Evolutionary conservation across 108 stramenopile genomes (phyloP).

Genomic region (Nitzschia sp.): DNA sequence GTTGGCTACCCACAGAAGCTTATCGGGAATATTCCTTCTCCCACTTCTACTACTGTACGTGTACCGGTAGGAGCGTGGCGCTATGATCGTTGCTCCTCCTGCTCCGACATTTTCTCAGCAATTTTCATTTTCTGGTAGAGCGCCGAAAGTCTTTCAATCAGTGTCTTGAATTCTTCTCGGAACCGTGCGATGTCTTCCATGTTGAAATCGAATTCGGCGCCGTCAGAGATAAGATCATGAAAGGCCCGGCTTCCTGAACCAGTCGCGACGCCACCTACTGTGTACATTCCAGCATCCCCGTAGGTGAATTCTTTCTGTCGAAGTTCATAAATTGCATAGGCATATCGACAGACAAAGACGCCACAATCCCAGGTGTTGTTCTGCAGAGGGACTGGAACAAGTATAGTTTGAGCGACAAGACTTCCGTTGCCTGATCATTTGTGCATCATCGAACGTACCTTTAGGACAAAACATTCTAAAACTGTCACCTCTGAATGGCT

Average conservation of each 20-base stretch:
- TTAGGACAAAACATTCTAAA: slow-evolving; percentile 60
- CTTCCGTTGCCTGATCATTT: too few relatives aligned
- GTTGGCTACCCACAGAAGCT: too few relatives aligned
- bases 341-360: slow-evolving; percentile 88
- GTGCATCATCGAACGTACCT: slow-evolving; percentile 66
- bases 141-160: slow-evolving; percentile 51
- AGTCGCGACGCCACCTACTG: background rate
- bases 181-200: slow-evolving; percentile 71
- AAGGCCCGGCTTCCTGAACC: slow-evolving; percentile 8
- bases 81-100: too few relatives aligned
- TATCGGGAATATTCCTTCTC: too few relatives aligned
- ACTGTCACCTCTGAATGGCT: slow-evolving; percentile 30
- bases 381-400: slow-evolving; percentile 77
- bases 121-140: slow-evolving; percentile 35
- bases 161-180: slow-evolving; percentile 51
- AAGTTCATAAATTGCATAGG: slow-evolving; percentile 63
- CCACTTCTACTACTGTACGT: too few relatives aligned
- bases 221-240: slow-evolving; percentile 41
- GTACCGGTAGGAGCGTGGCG: too few relatives aligned
- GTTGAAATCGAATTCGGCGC: slow-evolving; percentile 58
- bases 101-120: too few relatives aligned
- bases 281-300: slow-evolving; percentile 23
- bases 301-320: slow-evolving; percentile 44
- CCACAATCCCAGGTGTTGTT: slow-evolving; percentile 89
- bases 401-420: too few relatives aligned